phyloP scores from a whole-genome alignment of 2,329 filamentous ascomycete species.

The Domatiomyces globalis region DNA sequence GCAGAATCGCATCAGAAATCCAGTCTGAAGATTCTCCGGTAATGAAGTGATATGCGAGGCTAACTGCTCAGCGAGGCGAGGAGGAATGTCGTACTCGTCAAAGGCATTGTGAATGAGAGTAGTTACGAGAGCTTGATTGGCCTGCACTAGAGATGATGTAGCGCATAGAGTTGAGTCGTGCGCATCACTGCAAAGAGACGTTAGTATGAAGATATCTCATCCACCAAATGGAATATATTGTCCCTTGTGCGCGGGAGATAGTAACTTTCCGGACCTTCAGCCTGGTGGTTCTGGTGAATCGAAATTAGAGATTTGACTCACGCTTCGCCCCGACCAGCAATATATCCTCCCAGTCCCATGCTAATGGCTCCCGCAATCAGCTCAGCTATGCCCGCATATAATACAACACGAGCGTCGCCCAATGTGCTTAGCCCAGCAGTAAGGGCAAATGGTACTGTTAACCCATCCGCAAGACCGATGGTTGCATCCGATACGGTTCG shows the following conservation, averaged over 20 bases:
- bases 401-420: conserved; percentile 51
- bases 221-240: not conserved
- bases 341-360: conserved; percentile 63
- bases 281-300: too few relatives aligned
- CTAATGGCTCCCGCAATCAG: conserved; percentile 61
- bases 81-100: conserved; percentile 36
- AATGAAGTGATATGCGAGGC: conserved; percentile 12
- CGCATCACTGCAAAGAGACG: conserved; percentile 10
- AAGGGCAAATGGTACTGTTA: conserved; percentile 67
- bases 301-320: conserved; percentile 16
- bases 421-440: conserved; percentile 53
- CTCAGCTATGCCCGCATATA: conserved; percentile 61
- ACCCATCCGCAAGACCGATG: conserved; percentile 62
- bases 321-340: conserved; percentile 43
- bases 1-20: conserved; percentile 13
- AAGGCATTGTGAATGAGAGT: conserved; percentile 33
- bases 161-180: conserved; percentile 8
- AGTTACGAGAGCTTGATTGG: conserved; percentile 33
- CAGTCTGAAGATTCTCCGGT: conserved; percentile 7
- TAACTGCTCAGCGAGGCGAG: conserved; percentile 15
- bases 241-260: not conserved
- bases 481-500: conserved; percentile 41
- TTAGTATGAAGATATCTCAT: not conserved
- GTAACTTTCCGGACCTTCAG: too few relatives aligned
- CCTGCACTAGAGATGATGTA: conserved; percentile 25